phyloP scores from a whole-genome alignment of 805 yeast species.

The Saccharomycopsis microspora region DNA sequence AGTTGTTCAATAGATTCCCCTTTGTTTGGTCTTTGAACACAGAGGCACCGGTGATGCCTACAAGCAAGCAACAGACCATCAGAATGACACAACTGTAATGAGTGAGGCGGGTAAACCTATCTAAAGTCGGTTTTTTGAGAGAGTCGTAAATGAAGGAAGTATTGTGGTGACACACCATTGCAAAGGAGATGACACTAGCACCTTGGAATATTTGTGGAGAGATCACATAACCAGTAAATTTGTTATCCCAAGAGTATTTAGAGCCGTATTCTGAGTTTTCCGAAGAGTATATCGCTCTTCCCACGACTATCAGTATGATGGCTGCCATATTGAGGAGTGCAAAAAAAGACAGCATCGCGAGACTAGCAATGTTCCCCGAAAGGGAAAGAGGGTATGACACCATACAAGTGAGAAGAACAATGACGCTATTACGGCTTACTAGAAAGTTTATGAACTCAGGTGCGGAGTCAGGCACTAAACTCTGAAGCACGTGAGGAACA shows the following conservation, averaged over 20 bases:
- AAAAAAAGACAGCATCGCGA: conserved; percentile 79
- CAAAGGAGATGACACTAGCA: conserved; percentile 87
- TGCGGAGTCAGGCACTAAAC: conserved; percentile 40
- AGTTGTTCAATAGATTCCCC: conserved; percentile 84
- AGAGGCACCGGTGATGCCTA: conserved; percentile 72
- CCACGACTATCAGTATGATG: conserved; percentile 61
- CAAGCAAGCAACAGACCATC: conserved; percentile 61
- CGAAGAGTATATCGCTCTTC: conserved; percentile 36
- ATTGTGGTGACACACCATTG: conserved; percentile 92
- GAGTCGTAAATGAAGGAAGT: conserved; percentile 86
- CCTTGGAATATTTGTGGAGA: conserved; percentile 73
- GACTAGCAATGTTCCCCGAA: conserved; percentile 66
- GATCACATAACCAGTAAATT: conserved; percentile 21
- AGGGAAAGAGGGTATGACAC: conserved; percentile 79
- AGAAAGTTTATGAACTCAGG: conserved; percentile 39
- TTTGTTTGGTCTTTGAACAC: conserved; percentile 69
- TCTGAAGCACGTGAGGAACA: conserved; percentile 75
- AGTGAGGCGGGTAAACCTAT: conserved; percentile 63
- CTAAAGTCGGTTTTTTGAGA: conserved; percentile 61
- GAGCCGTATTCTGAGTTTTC: neutral
- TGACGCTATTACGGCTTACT: conserved; percentile 58
- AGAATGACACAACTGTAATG: conserved; percentile 79
- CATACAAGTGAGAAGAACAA: conserved; percentile 53
- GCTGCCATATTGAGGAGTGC: conserved; percentile 79
- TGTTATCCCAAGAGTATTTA: conserved; percentile 27